Evolutionary conservation across 225 moss, liverwort and hornwort genomes (phyloP).

Genomic region (Asterella californica): DNA sequence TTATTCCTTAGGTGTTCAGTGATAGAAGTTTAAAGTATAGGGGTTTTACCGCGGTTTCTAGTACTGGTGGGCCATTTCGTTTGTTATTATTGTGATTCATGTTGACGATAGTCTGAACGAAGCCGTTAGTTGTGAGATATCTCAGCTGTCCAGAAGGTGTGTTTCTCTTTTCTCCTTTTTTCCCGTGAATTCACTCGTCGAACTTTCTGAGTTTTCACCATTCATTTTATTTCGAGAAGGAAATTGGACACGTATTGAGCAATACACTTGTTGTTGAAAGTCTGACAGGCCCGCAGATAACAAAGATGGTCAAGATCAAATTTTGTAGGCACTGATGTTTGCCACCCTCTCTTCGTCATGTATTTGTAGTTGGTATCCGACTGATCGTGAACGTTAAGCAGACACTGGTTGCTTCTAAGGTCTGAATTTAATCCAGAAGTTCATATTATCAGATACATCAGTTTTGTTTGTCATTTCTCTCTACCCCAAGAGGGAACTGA

Average conservation of each 20-base stretch:
- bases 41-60: neutral
- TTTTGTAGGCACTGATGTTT: too few species aligned
- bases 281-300: neutral
- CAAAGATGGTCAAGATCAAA: neutral
- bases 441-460: too few species aligned
- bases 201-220: neutral
- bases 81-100: neutral
- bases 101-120: neutral
- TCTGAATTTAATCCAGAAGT: too few species aligned
- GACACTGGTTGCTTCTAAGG: too few species aligned
- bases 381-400: too few species aligned
- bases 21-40: neutral
- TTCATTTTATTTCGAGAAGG: too few species aligned
- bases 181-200: neutral
- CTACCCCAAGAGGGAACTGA: too few species aligned
- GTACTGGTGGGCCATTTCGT: too few species aligned
- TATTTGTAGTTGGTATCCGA: too few species aligned
- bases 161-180: neutral
- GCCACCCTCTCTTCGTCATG: too few species aligned
- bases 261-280: neutral
- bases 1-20: neutral
- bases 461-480: too few species aligned
- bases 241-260: neutral
- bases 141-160: neutral
- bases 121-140: neutral